A percentile compares a stretch with the other conserved stretches of the same genome.
These are phyloP conservation scores for Fraxinus pennsylvanica DNA, from an alignment of 257 asterid genomes.

Conservation along the genomic window DNA sequence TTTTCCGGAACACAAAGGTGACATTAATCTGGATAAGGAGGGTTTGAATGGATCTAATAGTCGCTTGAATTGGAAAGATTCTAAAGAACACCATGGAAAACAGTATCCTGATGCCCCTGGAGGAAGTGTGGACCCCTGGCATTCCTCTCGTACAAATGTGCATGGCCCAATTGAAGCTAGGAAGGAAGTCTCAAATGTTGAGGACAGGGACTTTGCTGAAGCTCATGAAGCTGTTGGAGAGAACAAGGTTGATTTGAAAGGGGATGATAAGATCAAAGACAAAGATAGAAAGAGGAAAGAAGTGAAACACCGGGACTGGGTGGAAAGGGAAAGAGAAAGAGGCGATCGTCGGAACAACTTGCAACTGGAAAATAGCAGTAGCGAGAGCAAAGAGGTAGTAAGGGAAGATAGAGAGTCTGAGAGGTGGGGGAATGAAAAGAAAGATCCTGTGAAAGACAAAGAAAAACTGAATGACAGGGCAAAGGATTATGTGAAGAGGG, in stretches of 20 bases:
- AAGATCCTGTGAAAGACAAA: constrained; percentile 68
- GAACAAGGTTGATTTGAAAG: constrained; percentile 75
- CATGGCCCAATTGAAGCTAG: constrained; percentile 57
- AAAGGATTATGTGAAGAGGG: constrained; percentile 72
- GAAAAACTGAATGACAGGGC: constrained; percentile 71
- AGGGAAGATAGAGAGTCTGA: constrained; percentile 84
- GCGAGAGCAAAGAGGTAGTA: constrained; percentile 62
- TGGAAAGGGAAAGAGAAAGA: constrained; percentile 62
- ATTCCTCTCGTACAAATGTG: constrained; percentile 46
- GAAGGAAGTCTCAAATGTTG: constrained; percentile 58
- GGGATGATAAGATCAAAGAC: constrained; percentile 78
- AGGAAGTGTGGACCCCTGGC: constrained; percentile 62
- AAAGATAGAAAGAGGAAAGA: constrained; percentile 93
- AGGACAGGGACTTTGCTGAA: constrained; percentile 57
- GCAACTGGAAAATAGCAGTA: constrained; percentile 52
- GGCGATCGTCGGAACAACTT: constrained; percentile 62
- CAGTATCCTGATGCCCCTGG: constrained; percentile 58
- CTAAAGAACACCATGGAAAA: constrained; percentile 63
- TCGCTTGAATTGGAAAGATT: constrained; percentile 66
- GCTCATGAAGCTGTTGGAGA: constrained; percentile 79
- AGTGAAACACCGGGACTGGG: constrained; percentile 86
- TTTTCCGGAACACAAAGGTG: constrained; percentile 60
- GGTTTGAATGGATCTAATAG: constrained; percentile 46
- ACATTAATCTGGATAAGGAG: constrained; percentile 69
- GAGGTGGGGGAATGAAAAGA: constrained; percentile 74